A percentile compares a stretch with the other conserved stretches of the same genome.
Evolutionary conservation across 1,284 basidiomycete species (phyloP).

Genomic region (Hymenochaete sp.): DNA sequence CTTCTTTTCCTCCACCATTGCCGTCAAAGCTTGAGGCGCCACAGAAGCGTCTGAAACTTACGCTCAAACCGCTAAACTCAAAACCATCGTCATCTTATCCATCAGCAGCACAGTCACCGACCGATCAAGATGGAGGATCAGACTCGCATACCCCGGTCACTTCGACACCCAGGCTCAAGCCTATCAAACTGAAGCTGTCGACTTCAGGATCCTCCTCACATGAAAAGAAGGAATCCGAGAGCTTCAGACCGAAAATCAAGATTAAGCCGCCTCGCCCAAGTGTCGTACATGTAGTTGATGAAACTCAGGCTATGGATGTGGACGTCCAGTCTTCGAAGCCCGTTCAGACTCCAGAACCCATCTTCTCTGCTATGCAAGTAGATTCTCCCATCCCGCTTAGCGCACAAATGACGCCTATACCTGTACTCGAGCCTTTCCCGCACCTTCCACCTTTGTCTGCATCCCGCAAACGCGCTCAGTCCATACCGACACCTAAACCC

Average conservation of each 20-base stretch:
- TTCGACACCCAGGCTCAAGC: neutral
- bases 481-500: conserved; percentile 6
- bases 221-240: neutral
- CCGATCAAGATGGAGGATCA: neutral
- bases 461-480: neutral
- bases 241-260: conserved; percentile 11
- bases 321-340: neutral
- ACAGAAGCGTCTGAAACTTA: conserved; percentile 13
- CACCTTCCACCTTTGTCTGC: neutral
- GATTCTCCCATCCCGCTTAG: conserved; percentile 5
- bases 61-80: conserved; percentile 13
- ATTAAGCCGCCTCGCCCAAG: conserved; percentile 12
- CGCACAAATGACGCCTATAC: no score
- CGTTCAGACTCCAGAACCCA: neutral
- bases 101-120: conserved; percentile 1
- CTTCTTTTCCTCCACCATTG: neutral
- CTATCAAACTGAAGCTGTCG: conserved; percentile 3
- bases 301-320: conserved; percentile 7
- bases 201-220: neutral
- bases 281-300: neutral
- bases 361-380: neutral
- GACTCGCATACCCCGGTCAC: neutral
- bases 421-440: neutral
- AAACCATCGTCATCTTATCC: conserved; percentile 1
- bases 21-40: neutral